Conservation (phyloP, 305 asterid genomes). For the Ilex paraguariensis region DNA sequence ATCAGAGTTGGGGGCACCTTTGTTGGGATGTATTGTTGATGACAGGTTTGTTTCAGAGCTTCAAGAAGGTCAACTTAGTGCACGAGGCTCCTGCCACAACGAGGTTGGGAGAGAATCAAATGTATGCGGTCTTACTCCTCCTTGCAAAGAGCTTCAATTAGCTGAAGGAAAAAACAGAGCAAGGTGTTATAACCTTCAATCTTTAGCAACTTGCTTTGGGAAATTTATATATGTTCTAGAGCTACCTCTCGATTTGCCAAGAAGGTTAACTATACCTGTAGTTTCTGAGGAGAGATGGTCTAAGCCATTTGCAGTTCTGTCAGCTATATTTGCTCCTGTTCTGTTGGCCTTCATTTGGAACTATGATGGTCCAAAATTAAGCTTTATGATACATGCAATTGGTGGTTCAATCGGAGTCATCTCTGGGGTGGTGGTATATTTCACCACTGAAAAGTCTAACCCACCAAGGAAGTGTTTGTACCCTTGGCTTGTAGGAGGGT, state of each 20-base stretch:
- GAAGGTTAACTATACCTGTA: conserved; percentile 64
- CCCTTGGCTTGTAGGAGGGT: conserved; percentile 63
- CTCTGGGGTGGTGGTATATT: conserved; percentile 34
- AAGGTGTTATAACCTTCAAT: neutral
- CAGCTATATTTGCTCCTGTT: conserved; percentile 51
- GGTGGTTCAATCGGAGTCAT: conserved; percentile 32
- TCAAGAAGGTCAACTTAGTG: no score
- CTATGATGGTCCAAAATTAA: neutral
- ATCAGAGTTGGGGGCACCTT: conserved; percentile 26
- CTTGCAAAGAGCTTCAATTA: no score
- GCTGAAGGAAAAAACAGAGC: neutral
- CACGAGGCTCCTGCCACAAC: no score
- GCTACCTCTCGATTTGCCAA: conserved; percentile 60
- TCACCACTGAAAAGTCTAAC: conserved; percentile 29
- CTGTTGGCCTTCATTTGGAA: conserved; percentile 36
- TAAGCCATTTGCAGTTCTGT: conserved; percentile 43
- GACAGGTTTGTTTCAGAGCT: conserved; percentile 18
- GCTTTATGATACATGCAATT: conserved; percentile 10
- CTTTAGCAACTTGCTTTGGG: conserved; percentile 8
- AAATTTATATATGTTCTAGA: conserved; percentile 28
- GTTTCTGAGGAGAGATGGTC: conserved; percentile 64
- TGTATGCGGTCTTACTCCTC: no score
- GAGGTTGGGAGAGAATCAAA: no score
- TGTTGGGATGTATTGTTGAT: conserved; percentile 39
- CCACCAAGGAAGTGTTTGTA: conserved; percentile 51